phyloP scores from a whole-genome alignment of 345 rosid species.

The Citrus australasica region DNA sequence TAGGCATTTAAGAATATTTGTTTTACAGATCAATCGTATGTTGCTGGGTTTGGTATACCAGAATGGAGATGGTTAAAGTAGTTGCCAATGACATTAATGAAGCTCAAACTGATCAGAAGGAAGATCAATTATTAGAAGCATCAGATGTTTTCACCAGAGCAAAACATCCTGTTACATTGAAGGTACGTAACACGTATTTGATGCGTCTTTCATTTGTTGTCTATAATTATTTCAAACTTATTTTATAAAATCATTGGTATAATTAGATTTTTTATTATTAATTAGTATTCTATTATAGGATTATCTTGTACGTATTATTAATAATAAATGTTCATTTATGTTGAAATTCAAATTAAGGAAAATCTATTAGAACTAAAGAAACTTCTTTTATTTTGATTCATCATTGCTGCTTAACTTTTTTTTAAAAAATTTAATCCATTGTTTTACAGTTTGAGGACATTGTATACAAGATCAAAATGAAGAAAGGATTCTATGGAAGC shows the following conservation, averaged over 20 bases:
- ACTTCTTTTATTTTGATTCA: neutral
- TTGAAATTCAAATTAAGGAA: neutral
- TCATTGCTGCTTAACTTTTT: neutral
- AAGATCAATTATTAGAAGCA: conserved; percentile 12
- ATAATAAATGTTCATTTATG: neutral
- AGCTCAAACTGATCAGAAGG: conserved; percentile 10
- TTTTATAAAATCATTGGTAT: neutral
- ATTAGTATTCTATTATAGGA: neutral
- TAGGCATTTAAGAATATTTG: neutral
- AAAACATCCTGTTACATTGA: conserved; percentile 39
- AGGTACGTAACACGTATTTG: conserved; percentile 13
- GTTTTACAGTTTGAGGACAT: conserved; percentile 51
- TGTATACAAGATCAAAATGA: conserved; percentile 36
- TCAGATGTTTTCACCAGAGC: conserved; percentile 29
- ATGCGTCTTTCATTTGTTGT: neutral
- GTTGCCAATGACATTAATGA: conserved; percentile 19
- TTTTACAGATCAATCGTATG: neutral
- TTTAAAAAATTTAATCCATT: neutral
- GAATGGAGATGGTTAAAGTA: conserved; percentile 10
- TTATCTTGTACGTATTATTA: neutral
- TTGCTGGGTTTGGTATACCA: neutral
- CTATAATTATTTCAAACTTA: neutral
- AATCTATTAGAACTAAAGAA: neutral
- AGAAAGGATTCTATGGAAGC: conserved; percentile 12
- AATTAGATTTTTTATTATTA: too few species aligned